Percentiles rank a stretch among this genome's conserved stretches.
phyloP scores from a whole-genome alignment of 805 yeast genomes.

The Candida tammaniensis region DNA sequence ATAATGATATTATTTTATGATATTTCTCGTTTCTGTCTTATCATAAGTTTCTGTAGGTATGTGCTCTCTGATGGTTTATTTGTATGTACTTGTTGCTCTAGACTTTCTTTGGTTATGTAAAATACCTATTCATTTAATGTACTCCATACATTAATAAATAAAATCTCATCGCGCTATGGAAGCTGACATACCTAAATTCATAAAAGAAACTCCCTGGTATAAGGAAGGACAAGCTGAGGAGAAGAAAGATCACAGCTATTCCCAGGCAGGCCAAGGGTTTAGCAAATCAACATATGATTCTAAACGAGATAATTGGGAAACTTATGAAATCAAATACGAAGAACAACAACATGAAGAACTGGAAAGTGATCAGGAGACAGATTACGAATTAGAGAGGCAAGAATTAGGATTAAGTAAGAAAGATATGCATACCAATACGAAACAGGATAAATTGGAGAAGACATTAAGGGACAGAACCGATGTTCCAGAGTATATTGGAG shows the following conservation, averaged over 20 bases:
- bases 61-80: not conserved
- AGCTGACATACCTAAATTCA: constrained; percentile 38
- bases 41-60: not conserved
- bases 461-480: constrained; percentile 68
- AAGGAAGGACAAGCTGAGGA: constrained; percentile 14
- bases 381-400: constrained; percentile 30
- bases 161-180: constrained; percentile 3
- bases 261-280: constrained; percentile 58
- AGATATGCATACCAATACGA: constrained; percentile 21
- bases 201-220: constrained; percentile 41
- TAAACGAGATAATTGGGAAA: constrained; percentile 80
- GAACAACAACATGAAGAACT: constrained; percentile 36
- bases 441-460: constrained; percentile 38
- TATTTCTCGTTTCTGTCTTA: not conserved
- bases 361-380: constrained; percentile 24
- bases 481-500: constrained; percentile 65
- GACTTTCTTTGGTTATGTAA: not conserved
- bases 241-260: constrained; percentile 42
- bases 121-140: not conserved
- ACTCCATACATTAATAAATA: too few relatives aligned
- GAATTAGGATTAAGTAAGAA: constrained; percentile 31
- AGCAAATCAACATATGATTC: constrained; percentile 60
- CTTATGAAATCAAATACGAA: constrained; percentile 59
- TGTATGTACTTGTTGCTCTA: not conserved
- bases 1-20: not conserved